A percentile compares a stretch with the other conserved stretches of the same genome.
phyloP scores from a whole-genome alignment of 768 basidiomycete genomes.

The Astraeus odoratus region DNA sequence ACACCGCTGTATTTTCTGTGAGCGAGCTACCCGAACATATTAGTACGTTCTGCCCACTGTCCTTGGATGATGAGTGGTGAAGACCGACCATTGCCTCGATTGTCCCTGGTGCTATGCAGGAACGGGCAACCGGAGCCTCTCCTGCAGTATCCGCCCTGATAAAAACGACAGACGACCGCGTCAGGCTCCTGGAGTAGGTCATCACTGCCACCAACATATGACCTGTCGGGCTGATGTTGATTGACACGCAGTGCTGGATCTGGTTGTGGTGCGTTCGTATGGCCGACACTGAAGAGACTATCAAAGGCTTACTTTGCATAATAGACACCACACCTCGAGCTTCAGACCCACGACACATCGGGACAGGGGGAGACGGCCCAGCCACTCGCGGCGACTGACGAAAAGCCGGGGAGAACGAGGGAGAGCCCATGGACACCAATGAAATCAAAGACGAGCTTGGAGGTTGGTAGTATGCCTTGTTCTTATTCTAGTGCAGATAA shows the following conservation, averaged over 20 bases:
- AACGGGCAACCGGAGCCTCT: conserved; percentile 23
- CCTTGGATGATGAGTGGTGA: neutral
- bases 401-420: no score
- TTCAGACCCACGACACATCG: conserved; percentile 11
- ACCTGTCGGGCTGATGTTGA: conserved; percentile 3
- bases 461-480: no score
- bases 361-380: conserved; percentile 2
- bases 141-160: conserved; percentile 20
- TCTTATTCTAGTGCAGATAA: neutral
- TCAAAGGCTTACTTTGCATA: conserved; percentile 11
- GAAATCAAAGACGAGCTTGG: no score
- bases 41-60: no score
- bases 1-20: neutral
- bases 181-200: conserved; percentile 2
- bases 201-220: neutral
- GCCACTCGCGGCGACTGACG: neutral
- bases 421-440: no score
- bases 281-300: neutral
- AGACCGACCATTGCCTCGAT: conserved; percentile 14
- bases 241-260: neutral
- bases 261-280: neutral
- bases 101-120: conserved; percentile 9
- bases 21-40: neutral
- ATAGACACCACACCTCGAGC: conserved; percentile 5
- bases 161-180: conserved; percentile 18